Conservation (phyloP, 2,329 filamentous ascomycete species). For the Didymella exigua region DNA sequence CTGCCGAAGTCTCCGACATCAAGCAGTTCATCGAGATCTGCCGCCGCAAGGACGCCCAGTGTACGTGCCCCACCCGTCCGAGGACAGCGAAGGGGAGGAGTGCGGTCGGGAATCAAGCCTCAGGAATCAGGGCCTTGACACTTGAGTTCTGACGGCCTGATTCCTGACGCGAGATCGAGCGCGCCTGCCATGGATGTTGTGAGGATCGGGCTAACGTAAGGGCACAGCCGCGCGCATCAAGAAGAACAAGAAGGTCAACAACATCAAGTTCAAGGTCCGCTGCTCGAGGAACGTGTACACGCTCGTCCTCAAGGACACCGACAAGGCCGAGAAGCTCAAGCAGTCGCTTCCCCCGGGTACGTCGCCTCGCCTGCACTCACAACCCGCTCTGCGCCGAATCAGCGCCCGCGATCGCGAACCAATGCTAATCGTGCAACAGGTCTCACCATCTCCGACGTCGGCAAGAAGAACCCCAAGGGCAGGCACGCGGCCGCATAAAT, state of each 20-base stretch:
- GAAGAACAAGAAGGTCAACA: slow-evolving; percentile 87
- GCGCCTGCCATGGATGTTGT: too few species aligned
- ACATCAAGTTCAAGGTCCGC: slow-evolving; percentile 99
- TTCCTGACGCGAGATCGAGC: too few species aligned
- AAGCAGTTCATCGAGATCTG: slow-evolving; percentile 99
- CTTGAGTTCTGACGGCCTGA: too few species aligned
- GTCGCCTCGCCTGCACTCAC: slow-evolving; percentile 38
- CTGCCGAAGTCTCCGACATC: slow-evolving; percentile 97
- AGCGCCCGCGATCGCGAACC: background rate
- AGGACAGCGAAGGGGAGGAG: background rate
- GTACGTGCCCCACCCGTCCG: slow-evolving; percentile 65
- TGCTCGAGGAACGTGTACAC: slow-evolving; percentile 97
- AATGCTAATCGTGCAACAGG: slow-evolving; percentile 44
- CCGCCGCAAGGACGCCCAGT: slow-evolving; percentile 98
- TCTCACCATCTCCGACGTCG: slow-evolving; percentile 64
- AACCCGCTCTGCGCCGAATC: too few species aligned
- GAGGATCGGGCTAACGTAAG: background rate
- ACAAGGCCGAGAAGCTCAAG: slow-evolving; percentile 99
- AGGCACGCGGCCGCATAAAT: slow-evolving; percentile 50
- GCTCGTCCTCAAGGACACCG: slow-evolving; percentile 95
- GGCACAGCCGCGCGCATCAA: slow-evolving; percentile 64
- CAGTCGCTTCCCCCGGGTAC: slow-evolving; percentile 96
- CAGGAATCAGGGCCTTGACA: background rate
- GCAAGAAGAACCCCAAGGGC: slow-evolving; percentile 67
- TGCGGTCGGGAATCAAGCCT: background rate